A percentile compares a stretch with the other conserved stretches of the same genome.
These are phyloP conservation scores for Dipteronia dyeriana DNA, from an alignment of 345 rosid species.

Conservation along the genomic window DNA sequence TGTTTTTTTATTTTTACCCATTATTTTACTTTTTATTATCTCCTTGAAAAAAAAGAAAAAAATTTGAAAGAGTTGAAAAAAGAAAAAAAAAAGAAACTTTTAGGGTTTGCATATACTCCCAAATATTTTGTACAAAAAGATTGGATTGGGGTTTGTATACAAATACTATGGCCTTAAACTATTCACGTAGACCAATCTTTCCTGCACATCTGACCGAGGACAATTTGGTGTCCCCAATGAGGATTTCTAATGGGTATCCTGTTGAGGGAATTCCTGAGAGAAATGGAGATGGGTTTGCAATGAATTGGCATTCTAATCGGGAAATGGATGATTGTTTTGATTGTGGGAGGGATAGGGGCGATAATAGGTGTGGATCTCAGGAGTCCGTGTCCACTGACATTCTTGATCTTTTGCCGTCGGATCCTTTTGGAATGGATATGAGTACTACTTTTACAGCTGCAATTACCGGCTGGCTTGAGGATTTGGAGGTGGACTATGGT, in stretches of 20 bases:
- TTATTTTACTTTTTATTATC: background rate
- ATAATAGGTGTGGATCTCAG: constrained; percentile 47
- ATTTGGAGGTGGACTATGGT: constrained; percentile 68
- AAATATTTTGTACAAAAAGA: constrained; percentile 16
- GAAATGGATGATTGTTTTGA: constrained; percentile 60
- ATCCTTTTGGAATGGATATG: constrained; percentile 96
- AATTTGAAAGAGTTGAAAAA: background rate
- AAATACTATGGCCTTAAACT: constrained; percentile 78
- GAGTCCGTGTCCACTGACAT: constrained; percentile 74
- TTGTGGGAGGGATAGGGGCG: constrained; percentile 56
- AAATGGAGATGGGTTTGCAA: constrained; percentile 38
- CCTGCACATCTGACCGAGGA: constrained; percentile 67
- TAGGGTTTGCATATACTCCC: constrained; percentile 28
- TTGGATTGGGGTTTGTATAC: constrained; percentile 27
- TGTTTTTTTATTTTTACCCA: background rate
- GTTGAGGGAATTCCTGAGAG: constrained; percentile 52
- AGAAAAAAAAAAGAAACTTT: background rate
- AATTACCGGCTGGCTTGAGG: constrained; percentile 85
- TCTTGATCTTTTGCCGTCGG: constrained; percentile 84
- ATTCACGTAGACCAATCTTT: constrained; percentile 70
- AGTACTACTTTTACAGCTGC: constrained; percentile 79
- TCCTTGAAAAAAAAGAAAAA: constrained; percentile 11
- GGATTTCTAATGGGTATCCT: constrained; percentile 62
- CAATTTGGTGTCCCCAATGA: constrained; percentile 63
- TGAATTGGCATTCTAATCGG: constrained; percentile 42